Base-by-base conservation (phyloP, 495 filamentous ascomycete species). In the Saxophila tyrrhenica region DNA sequence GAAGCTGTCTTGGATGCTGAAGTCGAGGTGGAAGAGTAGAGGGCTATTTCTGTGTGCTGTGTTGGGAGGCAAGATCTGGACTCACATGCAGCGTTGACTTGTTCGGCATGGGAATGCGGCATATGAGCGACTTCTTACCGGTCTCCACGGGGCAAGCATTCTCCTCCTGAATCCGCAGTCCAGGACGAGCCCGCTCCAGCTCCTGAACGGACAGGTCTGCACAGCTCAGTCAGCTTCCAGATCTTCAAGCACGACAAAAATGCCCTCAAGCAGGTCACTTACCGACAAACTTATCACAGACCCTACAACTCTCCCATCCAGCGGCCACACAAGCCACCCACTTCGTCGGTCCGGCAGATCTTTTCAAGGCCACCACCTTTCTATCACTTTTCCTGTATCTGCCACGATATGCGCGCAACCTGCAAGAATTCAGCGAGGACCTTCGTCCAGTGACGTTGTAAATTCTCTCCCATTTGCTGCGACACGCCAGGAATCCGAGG, bases 341-440 rank as follows among this genome's bases (percentile, higher is more conserved):
- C 35, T 39, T 39, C 16, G 9, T 39, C 9, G 23, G 39, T 5
- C 47, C 54, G 3, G 54, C 42, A 13, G 29, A 7, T 13, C 54
- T 45, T 48, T 56, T 56, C 22, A 56, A 51, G 23, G 51, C 47
- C 9, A 56, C 25, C 17, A 56, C 23, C 21, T 49, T 56, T 10
- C 32, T 19, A 25, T 39, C 21, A 22, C 20, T 48, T 11, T 43
- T 49, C 53, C 46, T 41, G 15, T 17, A 20, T 16, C 16, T 41
- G 44, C 32, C 53, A 50, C 41, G 25, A 19, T 10, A 9, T 48
- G 21, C 17, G 25, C 22, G 15, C n/a, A 44, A 7, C n/a, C n/a
- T 44, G 41, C 41, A 44, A 21, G 16, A 8, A n/a, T 7, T 3
- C n/a, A 7, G 15, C 16, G 41, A 44, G n/a, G 19, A 7, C 8